Evolutionary conservation across 129 eudicot genomes (phyloP).

Genomic region (Artemisia argyi): DNA sequence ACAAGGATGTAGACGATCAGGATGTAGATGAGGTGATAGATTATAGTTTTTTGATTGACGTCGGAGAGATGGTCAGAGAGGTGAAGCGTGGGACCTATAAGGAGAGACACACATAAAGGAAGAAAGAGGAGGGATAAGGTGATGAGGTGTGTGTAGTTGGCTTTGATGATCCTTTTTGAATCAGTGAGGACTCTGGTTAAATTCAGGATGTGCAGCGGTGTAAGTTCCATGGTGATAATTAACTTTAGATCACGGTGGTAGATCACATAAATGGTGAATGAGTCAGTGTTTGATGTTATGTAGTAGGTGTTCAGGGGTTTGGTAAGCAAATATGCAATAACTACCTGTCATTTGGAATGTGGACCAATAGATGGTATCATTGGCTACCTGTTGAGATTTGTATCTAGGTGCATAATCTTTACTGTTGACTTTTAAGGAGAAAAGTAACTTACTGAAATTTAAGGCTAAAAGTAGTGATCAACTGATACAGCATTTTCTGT

Average conservation of each 20-base stretch:
- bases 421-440: no score
- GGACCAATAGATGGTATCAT: no score
- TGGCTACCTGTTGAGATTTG: no score
- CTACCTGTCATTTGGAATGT: no score
- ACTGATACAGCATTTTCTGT: no score
- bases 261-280: no score
- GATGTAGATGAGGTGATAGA: neutral
- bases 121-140: constrained; percentile 64
- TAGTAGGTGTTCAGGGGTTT: no score
- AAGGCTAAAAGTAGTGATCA: no score
- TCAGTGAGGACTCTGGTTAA: constrained; percentile 3
- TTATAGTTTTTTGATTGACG: neutral
- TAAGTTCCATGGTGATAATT: constrained; percentile 12
- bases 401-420: no score
- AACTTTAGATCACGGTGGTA: constrained; percentile 23
- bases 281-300: neutral
- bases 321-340: no score
- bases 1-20: neutral
- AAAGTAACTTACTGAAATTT: no score
- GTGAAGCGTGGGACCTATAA: constrained; percentile 27
- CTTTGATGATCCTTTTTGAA: constrained; percentile 7
- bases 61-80: constrained; percentile 14
- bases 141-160: constrained; percentile 28
- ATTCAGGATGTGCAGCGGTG: neutral
- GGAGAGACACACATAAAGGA: constrained; percentile 52